Evolutionary conservation across 129 eudicot genomes (phyloP).

Genomic region (Solidago caesia): DNA sequence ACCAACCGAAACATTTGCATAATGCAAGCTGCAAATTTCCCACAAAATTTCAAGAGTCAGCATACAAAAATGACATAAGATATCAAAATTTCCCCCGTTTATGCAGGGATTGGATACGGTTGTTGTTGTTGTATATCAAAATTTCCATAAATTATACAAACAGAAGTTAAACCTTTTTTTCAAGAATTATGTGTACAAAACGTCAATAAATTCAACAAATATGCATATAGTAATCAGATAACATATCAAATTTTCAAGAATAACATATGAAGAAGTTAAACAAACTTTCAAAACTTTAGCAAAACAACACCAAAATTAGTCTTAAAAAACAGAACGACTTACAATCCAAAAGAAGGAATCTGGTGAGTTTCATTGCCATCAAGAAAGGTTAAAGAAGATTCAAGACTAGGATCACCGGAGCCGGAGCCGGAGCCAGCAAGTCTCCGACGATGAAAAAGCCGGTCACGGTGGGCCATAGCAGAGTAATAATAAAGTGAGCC

Average conservation of each 20-base stretch:
- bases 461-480: slow-evolving; percentile 86
- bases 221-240: background rate
- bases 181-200: slow-evolving; percentile 7
- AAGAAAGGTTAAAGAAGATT: slow-evolving; percentile 47
- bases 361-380: slow-evolving; percentile 60
- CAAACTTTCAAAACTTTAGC: background rate
- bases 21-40: slow-evolving; percentile 75
- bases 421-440: slow-evolving; percentile 41
- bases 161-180: background rate
- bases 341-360: slow-evolving; percentile 67
- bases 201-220: background rate
- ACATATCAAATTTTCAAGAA: background rate
- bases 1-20: slow-evolving; percentile 82
- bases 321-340: slow-evolving; percentile 20
- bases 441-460: slow-evolving; percentile 57
- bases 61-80: background rate
- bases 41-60: slow-evolving; percentile 18
- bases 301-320: background rate
- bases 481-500: slow-evolving; percentile 59
- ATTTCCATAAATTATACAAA: too few relatives aligned
- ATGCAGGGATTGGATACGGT: too few relatives aligned
- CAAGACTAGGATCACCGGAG: background rate
- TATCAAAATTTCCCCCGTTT: background rate
- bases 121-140: too few relatives aligned
- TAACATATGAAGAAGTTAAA: background rate